Evolutionary conservation across 2,329 filamentous ascomycete genomes (phyloP), one percentile per base, ranked within the genome.

Genomic region (Exserohilum rostratum): DNA sequence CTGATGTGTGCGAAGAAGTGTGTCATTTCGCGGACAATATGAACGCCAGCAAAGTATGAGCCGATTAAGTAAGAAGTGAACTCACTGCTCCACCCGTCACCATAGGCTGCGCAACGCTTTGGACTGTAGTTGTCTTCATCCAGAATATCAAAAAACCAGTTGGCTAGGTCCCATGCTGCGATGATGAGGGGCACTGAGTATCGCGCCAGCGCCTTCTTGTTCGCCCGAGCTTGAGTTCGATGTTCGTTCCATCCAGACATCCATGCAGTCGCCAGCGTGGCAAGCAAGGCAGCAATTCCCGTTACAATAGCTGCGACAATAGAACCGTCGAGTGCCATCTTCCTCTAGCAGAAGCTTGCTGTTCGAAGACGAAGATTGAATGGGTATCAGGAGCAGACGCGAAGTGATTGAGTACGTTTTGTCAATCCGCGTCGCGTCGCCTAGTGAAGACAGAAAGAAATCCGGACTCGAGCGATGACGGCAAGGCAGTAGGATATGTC

Each of bases 41-140:
- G 46, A 30, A 57, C 54, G 40, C 54, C 35, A 11, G 54, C 49
- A 50, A 57, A 57, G 30, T 57, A 53, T 43, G 10, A 11, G n/a
- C 49, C 40, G 10, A 53, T 5, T 17, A 57, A 33, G 22, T 53
- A 53, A 1, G 30, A 50, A 5, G 49, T 57, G 20, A 57, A 57
- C 10, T 53, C 3, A 11, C 29, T 46, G 17, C 7, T 43, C 54
- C 49, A 57, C 2, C 46, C 46, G n/a, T 30, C 5, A 1, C 49
- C 49, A 38, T 53, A 57, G n/a, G 49, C 44, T 5, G 20, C 30
- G 22, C 45, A 50, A 27, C 20, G 49, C 33, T 38, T 12, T 12
- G 25, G 33, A 6, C 2, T 46, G 13, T 53, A 57, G 30, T 57
- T 53, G 1, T 18, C 17, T 5, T 57, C 44, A 1, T 56, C 48